phyloP scores from a whole-genome alignment of 371 early-diverging fungal genomes.

The Mucor mucedo region DNA sequence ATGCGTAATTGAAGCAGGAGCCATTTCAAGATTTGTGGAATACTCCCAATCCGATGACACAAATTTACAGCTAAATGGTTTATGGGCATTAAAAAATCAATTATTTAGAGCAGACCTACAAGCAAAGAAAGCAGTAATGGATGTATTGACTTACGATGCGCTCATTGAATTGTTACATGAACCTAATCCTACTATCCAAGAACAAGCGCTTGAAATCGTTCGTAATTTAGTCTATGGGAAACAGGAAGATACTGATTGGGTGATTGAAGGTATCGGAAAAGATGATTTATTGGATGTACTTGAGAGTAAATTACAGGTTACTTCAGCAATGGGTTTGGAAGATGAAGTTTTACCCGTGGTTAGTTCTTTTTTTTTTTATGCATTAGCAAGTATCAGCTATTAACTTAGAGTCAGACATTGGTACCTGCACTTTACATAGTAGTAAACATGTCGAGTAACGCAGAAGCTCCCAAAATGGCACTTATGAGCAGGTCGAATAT shows the following conservation, averaged over 20 bases:
- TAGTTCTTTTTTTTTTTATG: slow-evolving; percentile 14
- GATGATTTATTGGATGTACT: slow-evolving; percentile 65
- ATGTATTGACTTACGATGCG: slow-evolving; percentile 64
- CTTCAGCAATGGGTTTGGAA: slow-evolving; percentile 43
- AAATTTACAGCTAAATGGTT: slow-evolving; percentile 71
- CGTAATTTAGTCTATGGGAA: slow-evolving; percentile 80
- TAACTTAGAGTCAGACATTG: slow-evolving; percentile 29
- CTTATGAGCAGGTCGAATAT: slow-evolving; percentile 66
- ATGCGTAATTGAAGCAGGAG: slow-evolving; percentile 78
- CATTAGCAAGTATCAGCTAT: not conserved
- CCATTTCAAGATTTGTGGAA: slow-evolving; percentile 73
- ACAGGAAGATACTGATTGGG: slow-evolving; percentile 53
- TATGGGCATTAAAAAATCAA: slow-evolving; percentile 89
- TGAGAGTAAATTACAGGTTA: slow-evolving; percentile 66
- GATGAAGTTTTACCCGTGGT: slow-evolving; percentile 32
- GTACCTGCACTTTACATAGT: slow-evolving; percentile 64
- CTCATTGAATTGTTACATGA: slow-evolving; percentile 73
- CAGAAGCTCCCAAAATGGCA: slow-evolving; percentile 66
- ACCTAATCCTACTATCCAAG: slow-evolving; percentile 66
- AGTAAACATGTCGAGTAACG: slow-evolving; percentile 80
- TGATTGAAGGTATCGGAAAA: slow-evolving; percentile 75
- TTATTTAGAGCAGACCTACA: slow-evolving; percentile 73
- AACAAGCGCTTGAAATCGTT: slow-evolving; percentile 80
- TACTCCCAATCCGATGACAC: slow-evolving; percentile 59
- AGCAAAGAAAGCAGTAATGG: slow-evolving; percentile 75